phyloP scores from a whole-genome alignment of 306 rosid genomes.

The Begonia loranthoides region DNA sequence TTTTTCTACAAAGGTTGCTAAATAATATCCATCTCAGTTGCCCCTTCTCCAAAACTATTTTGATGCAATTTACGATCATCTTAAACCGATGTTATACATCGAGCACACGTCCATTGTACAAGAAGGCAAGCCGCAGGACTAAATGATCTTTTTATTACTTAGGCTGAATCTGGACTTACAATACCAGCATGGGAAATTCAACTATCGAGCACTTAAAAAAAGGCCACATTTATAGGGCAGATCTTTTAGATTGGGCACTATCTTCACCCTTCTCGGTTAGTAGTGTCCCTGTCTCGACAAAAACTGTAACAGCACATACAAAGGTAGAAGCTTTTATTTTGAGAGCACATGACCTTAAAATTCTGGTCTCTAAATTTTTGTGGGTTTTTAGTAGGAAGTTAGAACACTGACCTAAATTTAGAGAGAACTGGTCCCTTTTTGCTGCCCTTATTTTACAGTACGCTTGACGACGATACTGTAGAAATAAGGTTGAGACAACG shows the following conservation, averaged over 20 bases:
- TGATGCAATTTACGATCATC: constrained; percentile 7
- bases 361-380: constrained; percentile 8
- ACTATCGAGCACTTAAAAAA: neutral
- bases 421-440: constrained; percentile 1
- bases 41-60: constrained; percentile 3
- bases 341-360: constrained; percentile 8
- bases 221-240: constrained; percentile 10
- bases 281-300: constrained; percentile 10
- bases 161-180: constrained; percentile 5
- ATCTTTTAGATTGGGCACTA: constrained; percentile 8
- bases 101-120: constrained; percentile 6
- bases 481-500: neutral
- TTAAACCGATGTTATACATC: constrained; percentile 7
- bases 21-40: constrained; percentile 24
- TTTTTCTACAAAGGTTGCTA: constrained; percentile 10
- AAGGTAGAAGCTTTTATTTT: constrained; percentile 14
- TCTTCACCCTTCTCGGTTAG: neutral
- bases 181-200: too few species aligned
- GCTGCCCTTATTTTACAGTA: constrained; percentile 3
- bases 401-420: neutral
- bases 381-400: constrained; percentile 3
- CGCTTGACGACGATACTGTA: constrained; percentile 1
- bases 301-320: constrained; percentile 1
- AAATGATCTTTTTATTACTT: constrained; percentile 12
- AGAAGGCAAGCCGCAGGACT: constrained; percentile 11